Conservation (phyloP, 2,329 filamentous ascomycete species). For the Xylariaceae sp. region DNA sequence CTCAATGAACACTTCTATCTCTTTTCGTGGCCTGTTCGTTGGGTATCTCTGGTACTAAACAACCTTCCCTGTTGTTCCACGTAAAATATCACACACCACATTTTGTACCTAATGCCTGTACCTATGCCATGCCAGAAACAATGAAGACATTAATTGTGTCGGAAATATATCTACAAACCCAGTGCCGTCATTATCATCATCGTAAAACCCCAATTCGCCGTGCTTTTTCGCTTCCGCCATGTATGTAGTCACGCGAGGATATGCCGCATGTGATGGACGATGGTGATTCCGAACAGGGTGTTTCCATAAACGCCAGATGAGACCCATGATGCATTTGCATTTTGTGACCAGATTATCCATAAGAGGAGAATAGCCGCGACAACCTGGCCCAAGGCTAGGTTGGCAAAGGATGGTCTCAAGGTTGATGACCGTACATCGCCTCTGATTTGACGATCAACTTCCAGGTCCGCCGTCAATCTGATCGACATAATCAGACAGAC, state of each 20-base stretch:
- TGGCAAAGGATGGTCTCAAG: constrained; percentile 26
- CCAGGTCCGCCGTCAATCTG: constrained; percentile 29
- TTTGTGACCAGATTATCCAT: constrained; percentile 28
- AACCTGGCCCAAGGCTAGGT: constrained; percentile 26
- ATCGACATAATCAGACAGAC: constrained; percentile 29
- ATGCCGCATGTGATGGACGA: constrained; percentile 31
- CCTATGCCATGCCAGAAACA: constrained; percentile 16
- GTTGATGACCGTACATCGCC: constrained; percentile 21
- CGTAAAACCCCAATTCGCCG: background rate
- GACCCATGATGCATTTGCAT: constrained; percentile 10
- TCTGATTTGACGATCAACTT: constrained; percentile 25
- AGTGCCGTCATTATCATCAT: background rate
- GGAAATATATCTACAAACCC: background rate
- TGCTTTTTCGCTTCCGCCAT: background rate
- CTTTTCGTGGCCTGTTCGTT: background rate
- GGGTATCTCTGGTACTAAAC: constrained; percentile 15
- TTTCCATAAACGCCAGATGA: constrained; percentile 26
- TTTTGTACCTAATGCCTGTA: constrained; percentile 1
- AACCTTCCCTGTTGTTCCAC: constrained; percentile 1
- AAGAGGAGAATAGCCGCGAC: constrained; percentile 25
- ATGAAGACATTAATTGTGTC: background rate
- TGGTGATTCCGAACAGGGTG: constrained; percentile 26
- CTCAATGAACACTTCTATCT: too few species aligned
- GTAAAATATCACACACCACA: background rate
- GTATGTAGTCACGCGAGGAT: constrained; percentile 21